Evolutionary conservation across 1,284 basidiomycete genomes (phyloP).

Genomic region (Sporisorium exsertum): DNA sequence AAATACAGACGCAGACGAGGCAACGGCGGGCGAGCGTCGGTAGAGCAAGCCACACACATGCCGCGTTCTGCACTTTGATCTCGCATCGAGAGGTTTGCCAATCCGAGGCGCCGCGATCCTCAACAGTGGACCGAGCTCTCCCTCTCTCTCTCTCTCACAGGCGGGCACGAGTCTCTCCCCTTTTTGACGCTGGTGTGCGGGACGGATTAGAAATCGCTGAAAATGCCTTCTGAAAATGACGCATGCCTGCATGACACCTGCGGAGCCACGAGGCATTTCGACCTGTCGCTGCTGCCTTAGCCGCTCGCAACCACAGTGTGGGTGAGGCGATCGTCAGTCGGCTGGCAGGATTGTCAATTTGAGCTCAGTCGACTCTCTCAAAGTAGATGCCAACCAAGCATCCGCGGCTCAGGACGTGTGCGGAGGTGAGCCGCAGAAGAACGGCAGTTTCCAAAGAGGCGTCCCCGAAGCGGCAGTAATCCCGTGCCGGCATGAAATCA

Average conservation of each 20-base stretch:
- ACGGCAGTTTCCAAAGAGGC: neutral
- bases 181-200: neutral
- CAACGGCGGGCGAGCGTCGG: too few relatives aligned
- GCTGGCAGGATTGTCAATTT: neutral
- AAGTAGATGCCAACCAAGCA: neutral
- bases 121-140: neutral
- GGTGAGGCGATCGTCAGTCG: neutral
- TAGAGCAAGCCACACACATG: too few relatives aligned
- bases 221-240: neutral
- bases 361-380: too few relatives aligned
- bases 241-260: neutral
- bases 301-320: neutral
- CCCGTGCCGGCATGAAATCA: neutral
- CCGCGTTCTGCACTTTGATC: neutral
- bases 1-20: too few relatives aligned
- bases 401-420: neutral
- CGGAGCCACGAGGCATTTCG: neutral
- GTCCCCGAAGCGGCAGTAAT: neutral
- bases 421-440: neutral
- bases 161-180: too few relatives aligned
- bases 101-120: neutral
- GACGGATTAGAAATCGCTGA: neutral
- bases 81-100: neutral
- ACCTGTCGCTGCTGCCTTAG: neutral
- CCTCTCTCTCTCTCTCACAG: neutral